Base-by-base conservation (phyloP, 768 basidiomycete genomes). In the Suillus ampliporus region DNA sequence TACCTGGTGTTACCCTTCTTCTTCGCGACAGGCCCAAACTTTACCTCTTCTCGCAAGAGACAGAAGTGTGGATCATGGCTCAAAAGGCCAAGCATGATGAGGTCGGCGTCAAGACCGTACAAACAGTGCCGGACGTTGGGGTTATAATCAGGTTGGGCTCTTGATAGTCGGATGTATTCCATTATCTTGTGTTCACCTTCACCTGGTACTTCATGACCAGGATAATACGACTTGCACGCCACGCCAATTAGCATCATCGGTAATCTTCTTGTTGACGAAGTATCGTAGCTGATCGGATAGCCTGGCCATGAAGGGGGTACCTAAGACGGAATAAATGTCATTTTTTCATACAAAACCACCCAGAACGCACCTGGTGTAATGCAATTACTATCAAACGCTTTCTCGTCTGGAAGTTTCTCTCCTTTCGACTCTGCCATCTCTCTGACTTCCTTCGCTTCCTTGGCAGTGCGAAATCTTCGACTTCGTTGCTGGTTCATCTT, bases 181-280 rank as follows among this genome's bases (percentile, higher is more conserved):
- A 99, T 98, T 68, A 99, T 96, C 83, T 99, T 99, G 86, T 99
- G 97, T 74, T 99, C 97, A 63, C 97, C 97, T 77, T 99, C 97
- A 67, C 97, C 97, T 0, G 97, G 97, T 4, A 98, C 96, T 69
- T 99, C 97, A 75, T 99, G 95, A 13, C 97, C 97, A n/a, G 34
- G 94, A 97, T 41, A 99, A 82, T 43, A 99, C 92, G 23, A 99
- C 95, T 71, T 95, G 83, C 46, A 99, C 87, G 60, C 90, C 85
- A 63, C 93, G 82, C 97, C 97, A 99, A 74, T 95, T 90, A 3
- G 97, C 86, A 76, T 99, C 97, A 74, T 99, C 97, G 0, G 89
- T 87, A 37, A 99, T 97, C 83, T 99, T 97, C 86, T 99, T 99
- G 78, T 95, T 95, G 66, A 99, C 83, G 68, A 99, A 99, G 76